A percentile compares a stretch with the other conserved stretches of the same genome.
Conservation (phyloP, 495 filamentous ascomycete genomes). For the Copromyces sp. region DNA sequence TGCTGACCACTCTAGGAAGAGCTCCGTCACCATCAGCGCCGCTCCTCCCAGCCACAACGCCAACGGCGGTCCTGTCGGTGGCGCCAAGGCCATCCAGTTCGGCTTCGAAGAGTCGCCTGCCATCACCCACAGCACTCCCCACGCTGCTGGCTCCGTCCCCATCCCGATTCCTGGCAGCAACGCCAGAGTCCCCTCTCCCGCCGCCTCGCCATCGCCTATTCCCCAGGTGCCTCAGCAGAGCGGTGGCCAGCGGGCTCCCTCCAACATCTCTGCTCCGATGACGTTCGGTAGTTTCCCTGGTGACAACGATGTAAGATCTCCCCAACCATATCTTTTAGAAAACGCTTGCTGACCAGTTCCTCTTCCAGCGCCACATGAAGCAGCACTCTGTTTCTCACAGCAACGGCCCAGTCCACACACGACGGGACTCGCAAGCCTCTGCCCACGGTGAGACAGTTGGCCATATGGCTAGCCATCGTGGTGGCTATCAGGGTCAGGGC, state of each 20-base stretch:
- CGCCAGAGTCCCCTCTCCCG: slow-evolving; percentile 58
- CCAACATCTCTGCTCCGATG: slow-evolving; percentile 51
- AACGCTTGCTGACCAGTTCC: slow-evolving; percentile 19
- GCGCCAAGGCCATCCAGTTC: slow-evolving; percentile 57
- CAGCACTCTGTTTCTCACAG: slow-evolving; percentile 42
- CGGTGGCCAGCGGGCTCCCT: slow-evolving; percentile 71
- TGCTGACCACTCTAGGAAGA: slow-evolving; percentile 68
- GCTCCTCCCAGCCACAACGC: slow-evolving; percentile 62
- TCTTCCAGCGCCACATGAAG: slow-evolving; percentile 45
- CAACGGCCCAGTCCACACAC: slow-evolving; percentile 57
- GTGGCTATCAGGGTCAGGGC: slow-evolving; percentile 34
- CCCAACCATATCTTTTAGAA: neutral
- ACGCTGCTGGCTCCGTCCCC: slow-evolving; percentile 45
- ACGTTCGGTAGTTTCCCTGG: slow-evolving; percentile 79
- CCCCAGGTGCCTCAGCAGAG: slow-evolving; percentile 71
- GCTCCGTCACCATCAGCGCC: slow-evolving; percentile 79
- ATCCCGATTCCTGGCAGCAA: slow-evolving; percentile 56
- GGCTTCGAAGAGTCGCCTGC: slow-evolving; percentile 69
- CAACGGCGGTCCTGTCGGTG: slow-evolving; percentile 57
- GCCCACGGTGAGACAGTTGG: slow-evolving; percentile 66
- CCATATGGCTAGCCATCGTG: slow-evolving; percentile 38
- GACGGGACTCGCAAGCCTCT: slow-evolving; percentile 74
- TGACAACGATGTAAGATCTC: slow-evolving; percentile 57
- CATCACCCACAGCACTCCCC: slow-evolving; percentile 48
- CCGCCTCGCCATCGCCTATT: slow-evolving; percentile 78